Base-by-base conservation (phyloP, 2,329 filamentous ascomycete species). In the Gnomoniopsis sp. region DNA sequence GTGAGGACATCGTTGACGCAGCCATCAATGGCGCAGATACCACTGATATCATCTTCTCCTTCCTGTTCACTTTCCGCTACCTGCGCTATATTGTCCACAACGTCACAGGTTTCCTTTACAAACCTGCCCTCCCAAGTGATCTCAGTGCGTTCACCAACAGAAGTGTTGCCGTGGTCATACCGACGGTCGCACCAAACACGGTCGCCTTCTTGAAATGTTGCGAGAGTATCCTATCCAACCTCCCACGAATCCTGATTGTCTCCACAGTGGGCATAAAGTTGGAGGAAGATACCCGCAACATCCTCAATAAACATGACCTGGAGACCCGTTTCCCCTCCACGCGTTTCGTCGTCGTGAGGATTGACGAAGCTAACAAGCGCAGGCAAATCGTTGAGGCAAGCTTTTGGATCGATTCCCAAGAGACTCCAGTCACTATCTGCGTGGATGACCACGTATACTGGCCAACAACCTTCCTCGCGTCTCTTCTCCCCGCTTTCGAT, bases 361-460 rank as follows among this genome's bases (percentile, higher is more conserved):
- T 71, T 0, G 26, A 60, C 0, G 61, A 69, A 1, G 71, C 77
- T 2, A 80, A 76, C 68, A 84, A 84, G 69, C 78, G 83, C 0
- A 49, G 62, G 1, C 82, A 85, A 61, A 66, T 84, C 3, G 70
- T 70, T 1, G 65, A 67, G 2, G 80, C 74, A 0, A 65, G 49
- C 23, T 34, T 44, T 10, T 30, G 23, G 26, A 23, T 83, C 10
- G 60, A 65, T 0, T 46, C 64, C 0, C 70, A 78, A 38, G 49
- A 62, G 0, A 81, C 79, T 0, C 7, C 64, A 0, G 72, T 85
- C 53, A 75, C 75, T 0, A 69, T 82, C 7, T 67, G 79, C 2
- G 71, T 75, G 15, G 82, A 85, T 60, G 81, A 84, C 66, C 79
- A 82, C 62, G 80, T 82, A 17, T 76, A 79, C 64, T 84, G 79